Percentiles rank a stretch among this genome's conserved stretches.
Conservation (phyloP, 2,329 filamentous ascomycete genomes). For the Coleophoma eucalyptorum region DNA sequence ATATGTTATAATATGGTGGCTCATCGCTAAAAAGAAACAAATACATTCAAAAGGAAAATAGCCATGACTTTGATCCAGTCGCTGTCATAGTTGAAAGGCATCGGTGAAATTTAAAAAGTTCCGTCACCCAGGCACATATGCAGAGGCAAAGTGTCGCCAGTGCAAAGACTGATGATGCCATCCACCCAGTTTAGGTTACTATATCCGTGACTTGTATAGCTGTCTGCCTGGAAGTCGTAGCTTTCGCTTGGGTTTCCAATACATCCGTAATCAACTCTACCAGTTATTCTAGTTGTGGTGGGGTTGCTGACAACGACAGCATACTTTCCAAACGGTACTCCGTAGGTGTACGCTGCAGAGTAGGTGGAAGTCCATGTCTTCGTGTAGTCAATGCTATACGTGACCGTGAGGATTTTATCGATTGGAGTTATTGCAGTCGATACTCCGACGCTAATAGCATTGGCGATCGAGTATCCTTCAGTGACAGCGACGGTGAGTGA, state of each 20-base stretch:
- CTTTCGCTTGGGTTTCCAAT: conserved; percentile 24
- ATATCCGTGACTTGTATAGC: conserved; percentile 28
- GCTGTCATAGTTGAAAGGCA: no score
- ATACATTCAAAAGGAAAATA: no score
- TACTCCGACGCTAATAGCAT: conserved; percentile 24
- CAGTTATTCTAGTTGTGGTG: conserved; percentile 27
- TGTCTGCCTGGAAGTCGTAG: conserved; percentile 29
- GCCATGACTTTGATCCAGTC: no score
- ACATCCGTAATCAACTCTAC: conserved; percentile 30
- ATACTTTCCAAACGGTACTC: conserved; percentile 31
- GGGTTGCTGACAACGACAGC: conserved; percentile 36
- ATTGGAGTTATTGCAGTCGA: conserved; percentile 16
- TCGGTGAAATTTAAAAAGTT: not conserved
- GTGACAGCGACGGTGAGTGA: conserved; percentile 26
- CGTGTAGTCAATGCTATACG: conserved; percentile 23
- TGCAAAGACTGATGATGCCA: conserved; percentile 34
- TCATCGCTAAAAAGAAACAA: no score
- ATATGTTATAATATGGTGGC: no score
- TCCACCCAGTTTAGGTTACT: conserved; percentile 33
- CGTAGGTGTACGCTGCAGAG: conserved; percentile 26
- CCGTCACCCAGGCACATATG: conserved; percentile 33
- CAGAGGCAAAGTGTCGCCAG: conserved; percentile 30
- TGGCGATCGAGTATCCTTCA: conserved; percentile 30
- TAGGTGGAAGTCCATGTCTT: conserved; percentile 29
- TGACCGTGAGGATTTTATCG: conserved; percentile 22